Base-by-base conservation (phyloP, 2,329 filamentous ascomycete genomes). In the Cryoendolithus antarcticus region DNA sequence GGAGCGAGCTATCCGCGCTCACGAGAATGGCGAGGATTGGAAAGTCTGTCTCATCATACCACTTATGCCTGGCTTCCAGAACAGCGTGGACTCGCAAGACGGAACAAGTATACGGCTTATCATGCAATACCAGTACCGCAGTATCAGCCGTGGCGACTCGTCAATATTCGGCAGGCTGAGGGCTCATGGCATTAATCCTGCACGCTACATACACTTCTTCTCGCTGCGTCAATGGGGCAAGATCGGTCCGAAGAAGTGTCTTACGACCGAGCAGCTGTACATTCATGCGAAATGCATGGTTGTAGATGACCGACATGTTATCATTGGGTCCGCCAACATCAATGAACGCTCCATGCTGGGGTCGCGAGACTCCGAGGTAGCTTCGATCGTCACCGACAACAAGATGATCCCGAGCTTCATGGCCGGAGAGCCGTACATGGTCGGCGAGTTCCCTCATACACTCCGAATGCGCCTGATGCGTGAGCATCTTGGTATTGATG, bases 251-350 rank as follows among this genome's bases (percentile, higher is more conserved):
- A 80, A 80, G 46, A 83, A 91, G 48, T 75, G 78, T 41, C 66
- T 96, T 30, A 86, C 91, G 3, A 96, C 91, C 0, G 91, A 98
- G 59, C 91, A 96, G 62, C 73, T 98, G 8, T 98, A 98, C 57
- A 96, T 98, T 41, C 91, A 98, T 55, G 91, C 91, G 44, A 98
- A 98, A 63, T 82, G 82, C 48, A 96, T 96, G 70, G 74, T 98
- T 40, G 89, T 94, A 4, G 91, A 98, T 59, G 91, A 98, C 55
- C 77, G 89, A 28, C 77, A 91, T 42, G 89, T 82, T 12, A 78
- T 98, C 44, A 98, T 98, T 51, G 91, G 91, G 11, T 96, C 89
- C 34, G 91, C 91, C 38, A 98, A 98, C 58, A 96, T 98, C 68
- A 98, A 98, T 53, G 91, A 98, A 61, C 79, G 91, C 34, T 96